phyloP scores from a whole-genome alignment of 768 basidiomycete genomes.

The Daedaleopsis sinensis region DNA sequence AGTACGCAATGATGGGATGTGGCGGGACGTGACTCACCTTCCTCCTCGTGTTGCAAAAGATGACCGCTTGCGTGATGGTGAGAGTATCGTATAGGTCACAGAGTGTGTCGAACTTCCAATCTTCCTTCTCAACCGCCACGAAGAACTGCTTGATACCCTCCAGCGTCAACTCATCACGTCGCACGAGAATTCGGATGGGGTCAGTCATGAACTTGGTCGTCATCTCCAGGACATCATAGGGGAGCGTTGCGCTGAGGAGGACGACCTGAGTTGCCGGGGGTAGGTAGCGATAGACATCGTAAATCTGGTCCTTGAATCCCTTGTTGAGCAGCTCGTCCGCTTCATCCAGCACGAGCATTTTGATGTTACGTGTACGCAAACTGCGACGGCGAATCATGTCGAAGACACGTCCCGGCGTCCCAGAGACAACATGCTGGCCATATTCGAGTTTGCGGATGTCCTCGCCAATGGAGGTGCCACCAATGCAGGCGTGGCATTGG shows the following conservation, averaged over 20 bases:
- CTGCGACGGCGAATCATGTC: constrained; percentile 98
- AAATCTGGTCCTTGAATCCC: constrained; percentile 99
- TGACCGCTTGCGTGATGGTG: constrained; percentile 98
- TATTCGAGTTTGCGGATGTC: constrained; percentile 97
- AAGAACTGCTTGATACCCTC: constrained; percentile 98
- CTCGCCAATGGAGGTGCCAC: constrained; percentile 95
- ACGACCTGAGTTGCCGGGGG: constrained; percentile 98
- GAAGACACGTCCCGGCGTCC: constrained; percentile 96
- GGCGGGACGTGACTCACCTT: constrained; percentile 60
- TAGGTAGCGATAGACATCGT: constrained; percentile 97
- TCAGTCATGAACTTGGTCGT: constrained; percentile 99
- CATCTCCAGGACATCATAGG: constrained; percentile 97
- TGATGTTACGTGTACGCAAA: constrained; percentile 94
- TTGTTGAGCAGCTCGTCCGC: constrained; percentile 97
- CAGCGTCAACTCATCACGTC: constrained; percentile 97
- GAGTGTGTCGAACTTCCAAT: constrained; percentile 99
- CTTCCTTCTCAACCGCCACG: constrained; percentile 98
- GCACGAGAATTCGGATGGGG: constrained; percentile 96
- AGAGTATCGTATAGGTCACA: constrained; percentile 98
- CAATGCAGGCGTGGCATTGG: constrained; percentile 98
- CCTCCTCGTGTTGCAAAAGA: constrained; percentile 97
- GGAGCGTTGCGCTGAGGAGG: constrained; percentile 92
- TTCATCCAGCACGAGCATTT: constrained; percentile 94
- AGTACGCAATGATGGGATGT: too few relatives aligned
- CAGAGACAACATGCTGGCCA: constrained; percentile 96